These are phyloP conservation scores for Ganoderma lingzhi DNA, from an alignment of 1,284 basidiomycete genomes.

Conservation along the genomic window DNA sequence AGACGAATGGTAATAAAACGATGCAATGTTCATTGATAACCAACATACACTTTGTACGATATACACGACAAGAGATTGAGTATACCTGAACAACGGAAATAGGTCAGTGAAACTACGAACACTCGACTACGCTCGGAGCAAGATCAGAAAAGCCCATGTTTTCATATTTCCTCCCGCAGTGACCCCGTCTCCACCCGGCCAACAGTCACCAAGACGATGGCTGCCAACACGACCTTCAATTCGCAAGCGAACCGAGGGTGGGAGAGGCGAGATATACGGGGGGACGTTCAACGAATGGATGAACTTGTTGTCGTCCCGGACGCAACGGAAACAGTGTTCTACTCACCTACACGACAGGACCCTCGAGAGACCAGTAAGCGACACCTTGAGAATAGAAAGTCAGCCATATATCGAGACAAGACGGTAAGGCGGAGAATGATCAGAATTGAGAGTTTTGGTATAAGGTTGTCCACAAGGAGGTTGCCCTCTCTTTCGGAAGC, in stretches of 20 bases:
- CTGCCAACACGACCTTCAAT: slow-evolving; percentile 44
- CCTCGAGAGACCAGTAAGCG: not conserved
- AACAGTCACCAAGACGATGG: slow-evolving; percentile 58
- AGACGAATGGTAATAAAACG: not conserved
- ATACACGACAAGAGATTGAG: not conserved
- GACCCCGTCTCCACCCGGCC: slow-evolving; percentile 45
- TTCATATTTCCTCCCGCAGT: slow-evolving; percentile 60
- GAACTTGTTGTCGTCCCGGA: slow-evolving; percentile 75
- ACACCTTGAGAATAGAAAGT: slow-evolving; percentile 20
- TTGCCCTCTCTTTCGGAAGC: slow-evolving; percentile 80
- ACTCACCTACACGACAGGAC: slow-evolving; percentile 35
- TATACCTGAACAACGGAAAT: not conserved
- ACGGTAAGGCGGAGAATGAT: slow-evolving; percentile 26
- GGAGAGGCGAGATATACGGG: slow-evolving; percentile 43
- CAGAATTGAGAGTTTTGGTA: slow-evolving; percentile 64
- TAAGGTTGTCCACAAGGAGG: slow-evolving; percentile 74
- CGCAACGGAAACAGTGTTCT: slow-evolving; percentile 13
- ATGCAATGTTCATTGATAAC: not conserved
- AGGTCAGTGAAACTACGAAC: not conserved
- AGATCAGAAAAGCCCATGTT: slow-evolving; percentile 76
- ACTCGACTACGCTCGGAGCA: slow-evolving; percentile 12
- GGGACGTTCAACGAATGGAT: slow-evolving; percentile 82
- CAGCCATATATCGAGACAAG: slow-evolving; percentile 17
- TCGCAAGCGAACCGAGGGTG: slow-evolving; percentile 41
- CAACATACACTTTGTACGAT: not conserved